A percentile compares a stretch with the other conserved stretches of the same genome.
Conservation (phyloP, 495 filamentous ascomycete genomes). For the Neurospora sp. region DNA sequence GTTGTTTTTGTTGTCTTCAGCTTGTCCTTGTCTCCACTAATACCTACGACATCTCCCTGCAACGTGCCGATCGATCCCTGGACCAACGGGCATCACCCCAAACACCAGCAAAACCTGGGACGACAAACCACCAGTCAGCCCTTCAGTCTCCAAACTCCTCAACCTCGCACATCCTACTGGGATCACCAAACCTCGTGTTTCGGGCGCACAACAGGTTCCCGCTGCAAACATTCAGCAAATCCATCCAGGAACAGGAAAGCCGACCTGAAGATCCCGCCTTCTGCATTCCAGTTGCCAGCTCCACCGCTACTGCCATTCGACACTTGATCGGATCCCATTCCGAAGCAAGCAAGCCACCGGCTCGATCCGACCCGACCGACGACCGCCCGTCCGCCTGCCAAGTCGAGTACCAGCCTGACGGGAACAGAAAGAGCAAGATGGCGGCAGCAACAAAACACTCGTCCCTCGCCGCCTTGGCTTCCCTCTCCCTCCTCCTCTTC, state of each 20-base stretch:
- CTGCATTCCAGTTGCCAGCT: background rate
- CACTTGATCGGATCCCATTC: background rate
- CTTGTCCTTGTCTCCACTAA: background rate
- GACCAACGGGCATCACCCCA: background rate
- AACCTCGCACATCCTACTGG: background rate
- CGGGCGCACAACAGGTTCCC: background rate
- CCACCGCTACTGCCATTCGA: background rate
- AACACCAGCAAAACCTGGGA: background rate
- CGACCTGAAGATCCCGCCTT: background rate
- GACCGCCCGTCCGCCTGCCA: background rate
- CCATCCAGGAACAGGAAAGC: background rate
- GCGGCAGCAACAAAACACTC: background rate
- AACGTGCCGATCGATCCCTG: background rate
- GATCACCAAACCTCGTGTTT: background rate
- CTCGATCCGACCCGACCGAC: background rate
- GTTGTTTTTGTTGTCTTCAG: background rate
- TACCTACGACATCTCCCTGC: background rate
- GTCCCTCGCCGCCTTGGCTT: constrained; percentile 6
- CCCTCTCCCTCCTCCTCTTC: constrained; percentile 6
- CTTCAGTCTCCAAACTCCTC: background rate
- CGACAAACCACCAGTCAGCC: background rate
- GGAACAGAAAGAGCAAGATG: background rate
- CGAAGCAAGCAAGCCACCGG: background rate
- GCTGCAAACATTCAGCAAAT: background rate
- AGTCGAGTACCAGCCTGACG: background rate